Evolutionary conservation across 208 protist species (phyloP).

Genomic region (Trypanosoma boissoni): DNA sequence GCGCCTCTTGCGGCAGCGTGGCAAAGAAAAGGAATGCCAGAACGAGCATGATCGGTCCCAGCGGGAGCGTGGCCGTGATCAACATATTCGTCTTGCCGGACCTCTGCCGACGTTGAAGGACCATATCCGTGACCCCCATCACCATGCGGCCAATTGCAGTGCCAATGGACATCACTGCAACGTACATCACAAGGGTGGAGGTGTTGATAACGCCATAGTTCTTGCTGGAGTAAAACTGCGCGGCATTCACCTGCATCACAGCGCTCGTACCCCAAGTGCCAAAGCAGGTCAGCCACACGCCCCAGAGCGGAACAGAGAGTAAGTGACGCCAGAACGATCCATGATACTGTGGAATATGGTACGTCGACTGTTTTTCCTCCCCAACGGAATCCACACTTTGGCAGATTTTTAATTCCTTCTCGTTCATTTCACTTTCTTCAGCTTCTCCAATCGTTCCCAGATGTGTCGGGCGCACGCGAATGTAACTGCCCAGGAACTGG

Average conservation of each 20-base stretch:
- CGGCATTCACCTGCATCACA: constrained; percentile 60
- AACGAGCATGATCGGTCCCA: constrained; percentile 3
- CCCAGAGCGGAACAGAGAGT: constrained; percentile 47
- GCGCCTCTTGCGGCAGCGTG: constrained; percentile 24
- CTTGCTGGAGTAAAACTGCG: constrained; percentile 61
- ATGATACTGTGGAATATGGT: constrained; percentile 42
- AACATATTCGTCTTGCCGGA: background rate
- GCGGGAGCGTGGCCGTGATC: constrained; percentile 12
- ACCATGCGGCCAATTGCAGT: constrained; percentile 20
- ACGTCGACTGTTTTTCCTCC: background rate
- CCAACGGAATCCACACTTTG: constrained; percentile 12
- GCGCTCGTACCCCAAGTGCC: constrained; percentile 59
- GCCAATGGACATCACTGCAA: constrained; percentile 12
- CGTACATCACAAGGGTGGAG: constrained; percentile 18
- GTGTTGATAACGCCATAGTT: constrained; percentile 44
- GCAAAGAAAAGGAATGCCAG: constrained; percentile 16
- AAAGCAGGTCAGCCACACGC: constrained; percentile 58
- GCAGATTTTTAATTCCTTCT: constrained; percentile 4
- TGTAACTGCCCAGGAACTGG: constrained; percentile 59
- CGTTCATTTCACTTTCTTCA: constrained; percentile 17
- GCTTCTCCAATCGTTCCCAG: constrained; percentile 39
- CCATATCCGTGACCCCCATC: constrained; percentile 12
- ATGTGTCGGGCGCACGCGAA: constrained; percentile 31
- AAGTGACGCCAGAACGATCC: constrained; percentile 64
- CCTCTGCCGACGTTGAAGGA: constrained; percentile 20